Evolutionary conservation across 805 yeast species (phyloP).

Genomic region (Saturnispora hagleri): DNA sequence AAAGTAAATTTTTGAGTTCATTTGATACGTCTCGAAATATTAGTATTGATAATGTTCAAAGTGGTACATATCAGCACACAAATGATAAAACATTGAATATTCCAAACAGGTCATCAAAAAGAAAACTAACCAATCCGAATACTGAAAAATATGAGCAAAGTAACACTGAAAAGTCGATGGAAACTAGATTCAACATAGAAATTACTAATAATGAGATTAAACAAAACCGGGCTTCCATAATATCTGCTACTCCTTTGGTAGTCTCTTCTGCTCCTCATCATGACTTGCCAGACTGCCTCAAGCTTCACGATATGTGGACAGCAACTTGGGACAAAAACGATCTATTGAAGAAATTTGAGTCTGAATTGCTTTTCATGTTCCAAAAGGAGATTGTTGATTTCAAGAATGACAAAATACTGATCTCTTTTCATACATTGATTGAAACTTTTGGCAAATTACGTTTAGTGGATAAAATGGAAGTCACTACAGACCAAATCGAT

Average conservation of each 20-base stretch:
- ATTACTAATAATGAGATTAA: constrained; percentile 14
- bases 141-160: not conserved
- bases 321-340: constrained; percentile 12
- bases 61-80: not conserved
- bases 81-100: not conserved
- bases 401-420: constrained; percentile 5
- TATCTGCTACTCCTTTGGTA: constrained; percentile 27
- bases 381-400: constrained; percentile 11
- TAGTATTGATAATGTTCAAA: not conserved
- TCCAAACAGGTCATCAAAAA: constrained; percentile 3
- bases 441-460: constrained; percentile 25
- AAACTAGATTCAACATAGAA: constrained; percentile 5
- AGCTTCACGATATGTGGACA: constrained; percentile 11
- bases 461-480: constrained; percentile 22
- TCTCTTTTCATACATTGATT: constrained; percentile 10
- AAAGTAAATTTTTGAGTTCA: not conserved
- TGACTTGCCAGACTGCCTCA: not conserved
- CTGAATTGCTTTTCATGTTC: constrained; percentile 14
- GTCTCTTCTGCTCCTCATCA: constrained; percentile 24
- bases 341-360: constrained; percentile 16
- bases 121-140: not conserved
- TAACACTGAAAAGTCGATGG: not conserved
- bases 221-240: constrained; percentile 28
- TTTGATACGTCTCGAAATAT: not conserved
- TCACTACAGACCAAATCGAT: constrained; percentile 7